phyloP scores from a whole-genome alignment of 2,329 filamentous ascomycete species.

The Scopulariopsis brevicaulis region DNA sequence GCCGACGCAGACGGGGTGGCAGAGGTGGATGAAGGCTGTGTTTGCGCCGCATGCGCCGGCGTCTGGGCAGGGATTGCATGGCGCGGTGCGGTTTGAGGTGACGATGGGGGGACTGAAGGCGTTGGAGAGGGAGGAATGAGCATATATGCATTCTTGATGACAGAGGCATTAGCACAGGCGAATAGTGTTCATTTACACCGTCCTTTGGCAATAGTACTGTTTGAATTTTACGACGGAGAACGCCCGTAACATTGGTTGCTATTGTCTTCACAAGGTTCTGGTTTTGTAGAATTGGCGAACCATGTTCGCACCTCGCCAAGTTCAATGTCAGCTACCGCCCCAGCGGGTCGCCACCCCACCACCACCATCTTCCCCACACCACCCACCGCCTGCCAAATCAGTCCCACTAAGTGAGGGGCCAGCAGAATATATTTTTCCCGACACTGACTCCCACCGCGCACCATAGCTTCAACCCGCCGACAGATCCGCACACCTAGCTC shows the following conservation, averaged over 20 bases:
- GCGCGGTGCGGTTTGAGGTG: slow-evolving; percentile 64
- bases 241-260: too few species aligned
- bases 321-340: too few species aligned
- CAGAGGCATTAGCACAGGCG: neutral
- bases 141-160: neutral
- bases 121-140: neutral
- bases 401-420: neutral
- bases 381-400: slow-evolving; percentile 1
- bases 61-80: slow-evolving; percentile 32
- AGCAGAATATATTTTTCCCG: slow-evolving; percentile 4
- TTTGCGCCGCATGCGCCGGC: slow-evolving; percentile 68
- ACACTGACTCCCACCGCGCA: neutral
- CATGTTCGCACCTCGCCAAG: too few species aligned
- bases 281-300: too few species aligned
- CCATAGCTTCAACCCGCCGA: neutral
- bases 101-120: slow-evolving; percentile 49
- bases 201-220: neutral
- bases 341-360: neutral
- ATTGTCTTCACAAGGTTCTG: too few species aligned
- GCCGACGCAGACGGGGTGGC: slow-evolving; percentile 47
- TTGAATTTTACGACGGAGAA: too few species aligned
- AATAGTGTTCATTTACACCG: neutral
- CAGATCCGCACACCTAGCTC: neutral
- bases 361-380: neutral
- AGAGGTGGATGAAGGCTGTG: slow-evolving; percentile 75